Conservation (phyloP, 768 basidiomycete genomes). For the Scleroderma citrinum region DNA sequence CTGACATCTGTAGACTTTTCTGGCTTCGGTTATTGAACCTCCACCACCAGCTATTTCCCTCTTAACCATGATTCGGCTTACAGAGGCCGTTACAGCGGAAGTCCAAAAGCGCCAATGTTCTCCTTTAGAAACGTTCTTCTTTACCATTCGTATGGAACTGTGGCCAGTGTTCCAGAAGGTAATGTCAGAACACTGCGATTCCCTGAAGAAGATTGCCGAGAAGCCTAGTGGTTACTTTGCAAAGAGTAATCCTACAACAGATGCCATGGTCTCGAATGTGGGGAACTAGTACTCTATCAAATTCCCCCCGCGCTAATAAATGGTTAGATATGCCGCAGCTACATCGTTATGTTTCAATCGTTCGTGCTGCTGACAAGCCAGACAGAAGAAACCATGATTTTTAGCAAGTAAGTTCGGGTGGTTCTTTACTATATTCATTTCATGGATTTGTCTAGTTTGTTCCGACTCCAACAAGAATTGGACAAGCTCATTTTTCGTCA, state of each 20-base stretch:
- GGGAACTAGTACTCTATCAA: slow-evolving; percentile 15
- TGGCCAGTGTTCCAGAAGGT: slow-evolving; percentile 93
- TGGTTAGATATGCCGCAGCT: slow-evolving; percentile 63
- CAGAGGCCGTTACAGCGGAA: slow-evolving; percentile 71
- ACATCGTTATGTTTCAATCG: slow-evolving; percentile 75
- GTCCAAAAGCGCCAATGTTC: slow-evolving; percentile 73
- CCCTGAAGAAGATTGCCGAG: slow-evolving; percentile 78
- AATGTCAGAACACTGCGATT: slow-evolving; percentile 79
- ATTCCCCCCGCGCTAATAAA: not conserved
- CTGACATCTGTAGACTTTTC: slow-evolving; percentile 48
- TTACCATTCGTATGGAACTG: slow-evolving; percentile 74
- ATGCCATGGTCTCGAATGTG: slow-evolving; percentile 59
- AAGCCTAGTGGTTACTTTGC: slow-evolving; percentile 60
- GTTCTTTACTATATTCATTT: not conserved
- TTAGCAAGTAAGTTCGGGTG: slow-evolving; percentile 67
- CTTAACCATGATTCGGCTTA: slow-evolving; percentile 86
- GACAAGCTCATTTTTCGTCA: slow-evolving; percentile 70
- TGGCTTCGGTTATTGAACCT: slow-evolving; percentile 63
- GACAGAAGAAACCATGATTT: slow-evolving; percentile 94
- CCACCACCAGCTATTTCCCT: slow-evolving; percentile 70
- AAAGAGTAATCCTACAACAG: slow-evolving; percentile 57
- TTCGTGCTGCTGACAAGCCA: slow-evolving; percentile 76
- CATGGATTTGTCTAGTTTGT: slow-evolving; percentile 46
- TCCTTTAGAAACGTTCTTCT: slow-evolving; percentile 78
- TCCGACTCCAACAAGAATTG: slow-evolving; percentile 81